Evolutionary conservation across 2,329 filamentous ascomycete genomes (phyloP), one percentile per base, ranked within the genome.

Genomic region (Rutstroemia sp.): DNA sequence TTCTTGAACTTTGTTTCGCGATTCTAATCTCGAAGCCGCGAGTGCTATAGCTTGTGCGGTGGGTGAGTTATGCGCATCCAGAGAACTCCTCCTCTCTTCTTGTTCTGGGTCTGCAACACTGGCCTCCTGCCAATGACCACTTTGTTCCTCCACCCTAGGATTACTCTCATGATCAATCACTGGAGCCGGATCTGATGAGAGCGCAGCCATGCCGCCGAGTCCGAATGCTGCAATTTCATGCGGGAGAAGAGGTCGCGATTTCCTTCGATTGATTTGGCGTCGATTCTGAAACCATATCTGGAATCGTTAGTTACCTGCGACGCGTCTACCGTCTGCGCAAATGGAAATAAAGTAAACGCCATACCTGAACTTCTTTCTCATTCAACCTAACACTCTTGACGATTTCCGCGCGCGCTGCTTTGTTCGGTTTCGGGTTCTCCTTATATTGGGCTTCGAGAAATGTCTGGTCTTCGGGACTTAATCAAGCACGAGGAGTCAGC

Each of bases 241-340:
- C 9, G 86, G 82, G 27, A 89, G 82, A 39, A 95, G 78, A 48
- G 92, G 91, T 64, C 89, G 87, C 55, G 89, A 90, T 75, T 92
- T 95, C 63, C 92, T 83, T 65, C 92, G 83, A 70, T 95, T 89
- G 72, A 95, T 96, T 72, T 97, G 92, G 63, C 92, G 82, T 68
- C 91, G 84, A 68, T 96, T 96, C 69, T 96, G 92, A 73, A 96
- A 96, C 92, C 92, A 97, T 65, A 96, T 96, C 92, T 96, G 38
- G 2, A 48, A 14, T 16, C 14, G 8, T 39, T 23, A 30, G 40
- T 38, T 38, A 55, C 42, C 27, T 19, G 36, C 52, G 44, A 60
- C 62, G 60, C 53, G 60, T 63, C 56, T 57, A 4, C 23, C 34
- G 27, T 9, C 17, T 30, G 17, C 23, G 34, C 8, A 47, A 34